Base-by-base conservation (phyloP, 768 basidiomycete genomes). In the Amanita exitialis region DNA sequence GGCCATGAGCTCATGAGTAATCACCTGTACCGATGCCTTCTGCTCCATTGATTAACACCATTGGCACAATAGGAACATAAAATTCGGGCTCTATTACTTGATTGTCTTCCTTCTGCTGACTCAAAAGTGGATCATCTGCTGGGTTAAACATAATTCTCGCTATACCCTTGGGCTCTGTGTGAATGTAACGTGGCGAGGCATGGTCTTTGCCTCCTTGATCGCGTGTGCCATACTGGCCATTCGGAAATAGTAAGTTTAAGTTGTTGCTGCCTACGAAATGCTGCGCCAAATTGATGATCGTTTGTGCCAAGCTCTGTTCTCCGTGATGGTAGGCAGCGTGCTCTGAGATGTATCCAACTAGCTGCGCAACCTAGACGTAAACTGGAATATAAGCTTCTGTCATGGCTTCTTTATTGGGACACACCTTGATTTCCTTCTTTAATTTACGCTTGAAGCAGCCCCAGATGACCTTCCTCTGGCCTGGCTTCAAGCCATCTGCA, bases 321-420 rank as follows among this genome's bases (percentile, higher is more conserved):
- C 96, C 96, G 65, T 99, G 96, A 61, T 99, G 96, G 69, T 99
- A 98, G 4, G 86, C 88, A 1, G 94, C 86, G 53, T 94, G 84
- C 64, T 97, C 95, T 2, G 83, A 81, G 52, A 98, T 86, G 64
- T 95, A 97, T 68, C 96, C 96, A 47, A 90, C 86, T 16, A 99
- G 79, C 76, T 98, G 96, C 0, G 86, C 89, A 49, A 97, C 93
- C 86, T 88, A 6, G 18, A 18, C 9, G 20, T 36, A 27, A 47
- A n/a, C 8, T 25, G 25, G 13, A 27, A n/a, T 10, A 9, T 10
- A 42, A 35, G 34, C 6, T 16, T 30, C 5, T 41, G 42, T 36
- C n/a, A 21, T 16, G 47, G 35, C 37, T 36, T 4, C 13, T 37
- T 39, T 6, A 16, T 32, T 10, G 20, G 23, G 5, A 27, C 56